Evolutionary conservation across 2,329 filamentous ascomycete species (phyloP).

Genomic region (Fusarium cicatricum): DNA sequence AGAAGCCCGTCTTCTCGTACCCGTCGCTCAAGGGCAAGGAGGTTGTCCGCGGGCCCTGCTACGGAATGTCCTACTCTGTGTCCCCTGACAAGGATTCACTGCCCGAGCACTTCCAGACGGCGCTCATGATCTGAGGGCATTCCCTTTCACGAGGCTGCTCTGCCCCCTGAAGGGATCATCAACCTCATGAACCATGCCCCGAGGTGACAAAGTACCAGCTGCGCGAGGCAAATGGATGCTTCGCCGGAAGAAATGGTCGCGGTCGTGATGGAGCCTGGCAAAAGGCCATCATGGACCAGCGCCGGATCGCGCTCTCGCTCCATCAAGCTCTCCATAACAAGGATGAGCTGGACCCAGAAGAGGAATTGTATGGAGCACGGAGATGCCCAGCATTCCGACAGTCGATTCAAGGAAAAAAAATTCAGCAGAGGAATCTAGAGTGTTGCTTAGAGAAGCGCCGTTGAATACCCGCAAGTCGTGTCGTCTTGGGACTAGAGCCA

Average conservation of each 20-base stretch:
- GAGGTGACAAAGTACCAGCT: constrained; percentile 16
- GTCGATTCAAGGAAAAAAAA: not conserved
- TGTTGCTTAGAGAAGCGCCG: constrained; percentile 15
- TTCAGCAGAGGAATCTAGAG: not conserved
- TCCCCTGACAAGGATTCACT: constrained; percentile 50
- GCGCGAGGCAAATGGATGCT: constrained; percentile 38
- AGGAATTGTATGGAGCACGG: constrained; percentile 1
- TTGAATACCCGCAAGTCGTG: not conserved
- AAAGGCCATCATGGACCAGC: not conserved
- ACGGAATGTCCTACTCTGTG: constrained; percentile 47
- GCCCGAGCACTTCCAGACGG: constrained; percentile 19
- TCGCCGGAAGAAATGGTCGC: constrained; percentile 5
- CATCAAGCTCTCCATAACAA: constrained; percentile 7
- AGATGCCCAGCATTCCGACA: constrained; percentile 3
- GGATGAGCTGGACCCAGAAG: constrained; percentile 24
- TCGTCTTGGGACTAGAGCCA: constrained; percentile 3
- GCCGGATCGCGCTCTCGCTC: constrained; percentile 11
- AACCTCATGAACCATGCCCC: constrained; percentile 51
- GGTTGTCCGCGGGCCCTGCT: constrained; percentile 45
- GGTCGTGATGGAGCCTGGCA: not conserved
- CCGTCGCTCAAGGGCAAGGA: constrained; percentile 55
- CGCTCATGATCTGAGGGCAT: constrained; percentile 28
- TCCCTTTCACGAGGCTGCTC: constrained; percentile 24
- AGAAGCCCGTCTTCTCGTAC: constrained; percentile 35
- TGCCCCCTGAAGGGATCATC: constrained; percentile 48